Conservation (phyloP, 805 yeast species). For the Komagataella populi region DNA sequence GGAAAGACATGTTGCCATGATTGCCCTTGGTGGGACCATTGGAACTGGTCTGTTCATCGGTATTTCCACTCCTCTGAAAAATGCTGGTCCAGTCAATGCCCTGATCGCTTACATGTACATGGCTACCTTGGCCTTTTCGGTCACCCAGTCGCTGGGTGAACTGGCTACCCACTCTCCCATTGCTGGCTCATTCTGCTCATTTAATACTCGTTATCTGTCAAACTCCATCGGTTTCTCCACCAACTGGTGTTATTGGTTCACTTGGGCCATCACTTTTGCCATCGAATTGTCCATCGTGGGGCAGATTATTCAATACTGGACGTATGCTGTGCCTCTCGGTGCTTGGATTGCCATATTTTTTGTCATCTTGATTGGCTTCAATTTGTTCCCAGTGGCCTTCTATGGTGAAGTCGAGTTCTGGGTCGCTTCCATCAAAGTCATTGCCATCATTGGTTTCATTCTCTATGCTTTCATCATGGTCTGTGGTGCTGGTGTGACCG, state of each 20-base stretch:
- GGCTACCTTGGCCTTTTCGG: conserved; percentile 49
- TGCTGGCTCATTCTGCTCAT: conserved; percentile 54
- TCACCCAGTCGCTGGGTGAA: conserved; percentile 64
- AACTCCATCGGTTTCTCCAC: conserved; percentile 61
- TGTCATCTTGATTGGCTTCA: conserved; percentile 35
- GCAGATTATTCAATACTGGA: conserved; percentile 54
- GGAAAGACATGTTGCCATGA: conserved; percentile 59
- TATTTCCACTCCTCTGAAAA: conserved; percentile 34
- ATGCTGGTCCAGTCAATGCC: conserved; percentile 59
- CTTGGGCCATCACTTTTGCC: conserved; percentile 69
- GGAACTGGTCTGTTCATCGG: conserved; percentile 70
- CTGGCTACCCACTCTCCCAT: conserved; percentile 71
- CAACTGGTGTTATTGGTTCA: conserved; percentile 65
- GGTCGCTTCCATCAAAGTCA: conserved; percentile 52
- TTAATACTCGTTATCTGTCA: conserved; percentile 51
- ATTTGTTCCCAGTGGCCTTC: conserved; percentile 52
- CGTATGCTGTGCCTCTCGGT: conserved; percentile 50
- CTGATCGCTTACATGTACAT: conserved; percentile 53
- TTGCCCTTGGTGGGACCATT: conserved; percentile 68
- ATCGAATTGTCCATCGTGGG: conserved; percentile 62
- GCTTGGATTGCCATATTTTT: conserved; percentile 64
- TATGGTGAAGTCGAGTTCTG: conserved; percentile 72
- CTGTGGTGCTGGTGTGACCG: conserved; percentile 56
- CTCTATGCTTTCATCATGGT: conserved; percentile 57
- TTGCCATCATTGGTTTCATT: conserved; percentile 61